phyloP scores from a whole-genome alignment of 75 land plant species.

The Cupressus sempervirens region DNA sequence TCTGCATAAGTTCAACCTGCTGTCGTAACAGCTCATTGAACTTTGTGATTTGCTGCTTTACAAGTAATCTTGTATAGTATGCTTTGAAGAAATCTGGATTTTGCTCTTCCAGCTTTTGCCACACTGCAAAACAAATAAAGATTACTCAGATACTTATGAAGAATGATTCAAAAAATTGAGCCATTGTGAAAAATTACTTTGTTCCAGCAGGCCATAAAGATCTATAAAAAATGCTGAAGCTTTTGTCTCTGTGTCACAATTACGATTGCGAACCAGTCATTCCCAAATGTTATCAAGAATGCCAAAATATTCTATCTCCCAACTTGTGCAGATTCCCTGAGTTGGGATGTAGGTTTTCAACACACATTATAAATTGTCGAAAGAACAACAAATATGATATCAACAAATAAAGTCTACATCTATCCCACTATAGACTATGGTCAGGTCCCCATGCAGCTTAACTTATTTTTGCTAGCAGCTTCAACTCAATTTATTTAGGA shows the following conservation, averaged over 20 bases:
- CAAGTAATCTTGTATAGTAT: slow-evolving; percentile 70
- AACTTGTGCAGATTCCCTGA: too few relatives aligned
- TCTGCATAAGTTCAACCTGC: slow-evolving; percentile 68
- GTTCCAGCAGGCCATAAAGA: neutral
- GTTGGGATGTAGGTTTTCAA: neutral
- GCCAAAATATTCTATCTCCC: neutral
- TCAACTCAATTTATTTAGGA: too few relatives aligned
- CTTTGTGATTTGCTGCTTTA: too few relatives aligned
- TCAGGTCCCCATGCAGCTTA: too few relatives aligned
- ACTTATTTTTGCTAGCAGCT: too few relatives aligned
- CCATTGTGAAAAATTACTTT: neutral
- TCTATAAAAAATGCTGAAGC: neutral
- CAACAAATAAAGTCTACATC: too few relatives aligned
- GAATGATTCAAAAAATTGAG: neutral
- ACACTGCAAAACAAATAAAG: slow-evolving; percentile 51
- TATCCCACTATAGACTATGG: too few relatives aligned
- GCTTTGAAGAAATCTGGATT: slow-evolving; percentile 91
- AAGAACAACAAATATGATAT: too few relatives aligned
- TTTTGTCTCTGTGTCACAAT: neutral
- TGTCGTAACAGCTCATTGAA: slow-evolving; percentile 81
- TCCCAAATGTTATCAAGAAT: neutral
- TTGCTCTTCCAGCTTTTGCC: slow-evolving; percentile 96
- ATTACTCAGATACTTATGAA: neutral
- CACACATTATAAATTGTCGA: too few relatives aligned
- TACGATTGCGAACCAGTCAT: neutral